Evolutionary conservation across 768 basidiomycete species (phyloP), one percentile per base, ranked within the genome.

Genomic region (Trametes punicea): DNA sequence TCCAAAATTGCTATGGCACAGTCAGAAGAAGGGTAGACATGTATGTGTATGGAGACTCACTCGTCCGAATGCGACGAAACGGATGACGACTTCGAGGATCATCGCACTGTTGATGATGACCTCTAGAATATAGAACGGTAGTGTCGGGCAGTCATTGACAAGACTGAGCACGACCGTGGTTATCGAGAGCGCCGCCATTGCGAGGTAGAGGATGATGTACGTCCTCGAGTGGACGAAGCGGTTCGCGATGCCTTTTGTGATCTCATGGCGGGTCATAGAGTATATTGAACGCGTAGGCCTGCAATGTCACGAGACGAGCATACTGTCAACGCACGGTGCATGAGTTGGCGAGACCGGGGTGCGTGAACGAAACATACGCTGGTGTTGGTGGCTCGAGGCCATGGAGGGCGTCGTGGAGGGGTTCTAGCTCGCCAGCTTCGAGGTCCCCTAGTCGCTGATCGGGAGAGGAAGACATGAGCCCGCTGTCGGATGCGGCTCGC

Each of bases 31-130:
- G 11, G 18, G 27, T 18, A 16, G 15, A 42, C 15, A 23, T 8
- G 6, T 16, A 48, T 26, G 20, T 21, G 34, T 2, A 15, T 16
- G 25, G 27, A 36, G 15, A 76, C 91, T 66, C 65, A 98, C 96
- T 71, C 83, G 81, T 58, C 96, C 96, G 65, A 97, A 90, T 1
- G 97, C 97, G 55, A 98, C 77, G 68, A 98, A 88, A 36, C 97
- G 84, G 56, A 96, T 89, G 1, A 78, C 80, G 16, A 99, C 97
- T 75, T 99, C 97, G 23, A 88, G 69, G 57, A 98, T 98, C 95
- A 98, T 96, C 9, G 90, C 79, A 0, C 81, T 78, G 67, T 96
- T 95, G 70, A 96, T 82, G 68, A 96, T 84, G 41, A 96, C 71
- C 72, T 97, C 93, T 63, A 97, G 78, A 26, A 95, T 72, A 71